These are phyloP conservation scores for Candida chilensis DNA, from an alignment of 805 yeast genomes.

Conservation along the genomic window DNA sequence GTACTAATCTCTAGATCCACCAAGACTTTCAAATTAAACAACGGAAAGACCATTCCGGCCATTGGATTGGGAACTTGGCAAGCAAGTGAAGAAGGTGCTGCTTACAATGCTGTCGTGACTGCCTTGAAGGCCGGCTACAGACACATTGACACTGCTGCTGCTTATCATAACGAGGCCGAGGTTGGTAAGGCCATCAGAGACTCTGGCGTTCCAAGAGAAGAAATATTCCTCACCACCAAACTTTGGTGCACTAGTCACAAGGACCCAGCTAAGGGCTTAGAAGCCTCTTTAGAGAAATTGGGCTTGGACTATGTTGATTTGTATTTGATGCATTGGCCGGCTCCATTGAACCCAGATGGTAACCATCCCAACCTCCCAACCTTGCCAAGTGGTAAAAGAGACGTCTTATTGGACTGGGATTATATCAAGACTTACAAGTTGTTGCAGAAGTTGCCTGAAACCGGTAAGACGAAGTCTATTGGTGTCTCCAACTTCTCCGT, in stretches of 20 bases:
- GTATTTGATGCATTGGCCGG: constrained; percentile 38
- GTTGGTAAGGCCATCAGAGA: constrained; percentile 55
- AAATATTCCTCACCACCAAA: constrained; percentile 8
- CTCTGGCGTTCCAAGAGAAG: constrained; percentile 16
- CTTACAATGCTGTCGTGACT: constrained; percentile 41
- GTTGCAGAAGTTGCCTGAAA: constrained; percentile 17
- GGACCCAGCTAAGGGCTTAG: constrained; percentile 20
- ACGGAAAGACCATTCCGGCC: constrained; percentile 25
- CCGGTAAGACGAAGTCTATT: constrained; percentile 15
- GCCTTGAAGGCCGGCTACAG: constrained; percentile 62
- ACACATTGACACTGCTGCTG: constrained; percentile 70
- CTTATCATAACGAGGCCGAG: constrained; percentile 58
- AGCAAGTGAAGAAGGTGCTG: constrained; percentile 19
- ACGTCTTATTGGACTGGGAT: constrained; percentile 13
- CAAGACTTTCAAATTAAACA: constrained; percentile 16
- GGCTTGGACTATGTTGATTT: constrained; percentile 32
- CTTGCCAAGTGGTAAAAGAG: constrained; percentile 15
- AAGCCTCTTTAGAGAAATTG: constrained; percentile 21
- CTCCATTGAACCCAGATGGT: constrained; percentile 20
- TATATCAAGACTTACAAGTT: constrained; percentile 23
- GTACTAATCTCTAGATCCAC: too few relatives aligned
- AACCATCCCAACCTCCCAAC: constrained; percentile 13
- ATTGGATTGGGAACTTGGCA: constrained; percentile 31
- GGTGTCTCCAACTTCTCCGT: constrained; percentile 18
- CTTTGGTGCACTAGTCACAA: constrained; percentile 19